Conservation (phyloP, 2,329 filamentous ascomycete species). For the Sporothrix curviconia region DNA sequence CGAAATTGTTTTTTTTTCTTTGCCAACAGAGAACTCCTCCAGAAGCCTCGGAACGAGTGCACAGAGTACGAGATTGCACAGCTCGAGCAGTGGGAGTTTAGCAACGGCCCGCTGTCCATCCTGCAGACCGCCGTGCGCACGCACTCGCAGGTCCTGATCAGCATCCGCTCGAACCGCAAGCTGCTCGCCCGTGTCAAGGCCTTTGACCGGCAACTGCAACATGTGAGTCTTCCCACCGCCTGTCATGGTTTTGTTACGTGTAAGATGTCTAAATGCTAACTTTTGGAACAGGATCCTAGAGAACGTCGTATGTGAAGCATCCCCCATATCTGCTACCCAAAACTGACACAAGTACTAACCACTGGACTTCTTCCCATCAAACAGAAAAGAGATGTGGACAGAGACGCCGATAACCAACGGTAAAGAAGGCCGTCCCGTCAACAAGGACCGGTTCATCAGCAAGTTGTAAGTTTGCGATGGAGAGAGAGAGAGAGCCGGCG, state of each 20-base stretch:
- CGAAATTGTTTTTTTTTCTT: neutral
- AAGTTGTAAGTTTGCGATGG: conserved; percentile 58
- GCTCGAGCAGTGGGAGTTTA: conserved; percentile 50
- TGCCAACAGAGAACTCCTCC: conserved; percentile 18
- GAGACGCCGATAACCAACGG: conserved; percentile 82
- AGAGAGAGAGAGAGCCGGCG: neutral
- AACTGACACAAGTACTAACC: neutral
- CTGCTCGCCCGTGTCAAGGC: conserved; percentile 95
- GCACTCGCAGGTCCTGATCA: conserved; percentile 94
- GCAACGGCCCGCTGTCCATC: conserved; percentile 63
- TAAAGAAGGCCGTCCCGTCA: conserved; percentile 83
- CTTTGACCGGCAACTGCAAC: conserved; percentile 97
- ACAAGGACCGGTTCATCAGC: conserved; percentile 97
- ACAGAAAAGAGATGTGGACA: conserved; percentile 95
- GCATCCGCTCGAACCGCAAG: conserved; percentile 97
- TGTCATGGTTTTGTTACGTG: neutral
- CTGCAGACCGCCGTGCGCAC: conserved; percentile 93
- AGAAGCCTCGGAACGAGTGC: conserved; percentile 22
- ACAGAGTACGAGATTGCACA: conserved; percentile 81
- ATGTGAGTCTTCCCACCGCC: conserved; percentile 46
- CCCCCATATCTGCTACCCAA: neutral
- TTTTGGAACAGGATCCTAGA: conserved; percentile 25
- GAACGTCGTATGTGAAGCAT: conserved; percentile 23
- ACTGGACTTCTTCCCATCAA: too few species aligned
- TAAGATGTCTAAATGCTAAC: too few species aligned